A percentile compares a stretch with the other conserved stretches of the same genome.
phyloP scores from a whole-genome alignment of 352 stramenopile genomes.

The Pythium graminicola region DNA sequence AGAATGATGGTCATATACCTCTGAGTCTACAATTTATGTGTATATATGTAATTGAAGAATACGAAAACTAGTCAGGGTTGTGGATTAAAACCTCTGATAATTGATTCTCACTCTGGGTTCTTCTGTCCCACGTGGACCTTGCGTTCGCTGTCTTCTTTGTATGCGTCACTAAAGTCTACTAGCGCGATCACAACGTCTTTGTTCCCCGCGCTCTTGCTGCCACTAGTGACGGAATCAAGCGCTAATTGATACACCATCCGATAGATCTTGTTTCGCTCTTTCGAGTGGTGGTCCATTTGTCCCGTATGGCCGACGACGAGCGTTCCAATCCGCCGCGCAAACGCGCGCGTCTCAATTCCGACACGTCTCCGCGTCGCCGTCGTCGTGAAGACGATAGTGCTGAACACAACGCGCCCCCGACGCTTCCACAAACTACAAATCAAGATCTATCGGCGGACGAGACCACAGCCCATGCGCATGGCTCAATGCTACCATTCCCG shows the following conservation, averaged over 20 bases:
- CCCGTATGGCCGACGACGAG: conserved; percentile 27
- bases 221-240: neutral
- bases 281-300: conserved; percentile 11
- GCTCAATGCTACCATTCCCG: conserved; percentile 27
- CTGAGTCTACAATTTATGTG: neutral
- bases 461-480: neutral
- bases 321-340: conserved; percentile 30
- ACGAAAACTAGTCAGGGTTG: neutral
- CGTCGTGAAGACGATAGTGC: conserved; percentile 11
- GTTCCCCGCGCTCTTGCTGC: conserved; percentile 7
- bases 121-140: conserved; percentile 14
- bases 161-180: neutral
- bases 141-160: conserved; percentile 5
- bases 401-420: neutral
- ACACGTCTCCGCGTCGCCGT: conserved; percentile 22
- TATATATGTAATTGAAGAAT: conserved; percentile 4
- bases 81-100: conserved; percentile 1
- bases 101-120: conserved; percentile 11
- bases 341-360: conserved; percentile 26
- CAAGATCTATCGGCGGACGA: neutral
- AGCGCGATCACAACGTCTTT: neutral
- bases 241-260: conserved; percentile 5
- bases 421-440: neutral
- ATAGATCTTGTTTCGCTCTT: conserved; percentile 4
- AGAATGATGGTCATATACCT: conserved; percentile 4